Base-by-base conservation (phyloP, 73 alveolate species). In the Paramecium octaurelia region DNA sequence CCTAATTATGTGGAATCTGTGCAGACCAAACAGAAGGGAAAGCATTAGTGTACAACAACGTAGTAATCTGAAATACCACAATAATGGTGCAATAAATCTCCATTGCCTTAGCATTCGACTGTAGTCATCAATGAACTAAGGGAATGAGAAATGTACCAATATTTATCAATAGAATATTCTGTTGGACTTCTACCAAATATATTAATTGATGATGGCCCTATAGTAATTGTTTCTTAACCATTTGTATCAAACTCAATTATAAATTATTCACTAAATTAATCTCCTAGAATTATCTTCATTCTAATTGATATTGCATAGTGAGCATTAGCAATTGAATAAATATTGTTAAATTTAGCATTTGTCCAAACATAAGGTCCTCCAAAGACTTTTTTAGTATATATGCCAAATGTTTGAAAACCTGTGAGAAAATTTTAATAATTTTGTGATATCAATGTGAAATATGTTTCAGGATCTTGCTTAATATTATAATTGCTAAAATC, bases 291-390 rank as follows among this genome's bases (percentile, higher is more conserved):
- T 11, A 68, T 34, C 20, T 68, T 68, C 84, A 68, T 68, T 24
- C 84, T 68, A 24, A 68, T 68, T 24, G 50, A 14, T 6, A 68
- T 68, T 9, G 50, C 84, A 68, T 68, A 68, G 12, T 68, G 84
- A 21, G 84, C 50, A 31, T 68, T 68, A 14, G 2, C 11, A 12
- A 68, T 27, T 68, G 84, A 68, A 23, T 31, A 31, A 21, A 34
- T 3, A 5, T 1, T 68, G 6, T 27, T 12, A 20, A 68, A 68
- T 68, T 68, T 31, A 23, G 84, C 84, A 68, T 68, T 68, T 68
- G 84, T 34, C 84, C 84, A 68, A 23, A 68, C 84, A 8, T 31
- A 68, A 8, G 84, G 84, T 68, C 84, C 84, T 1, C 84, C 84
- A 20, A 68, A 68, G 2, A 68, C 24, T 23, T 68, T 68, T 8